These are phyloP conservation scores for Phaeosphaeriaceae sp. DNA, from an alignment of 2,329 filamentous ascomycete species.

Conservation along the genomic window DNA sequence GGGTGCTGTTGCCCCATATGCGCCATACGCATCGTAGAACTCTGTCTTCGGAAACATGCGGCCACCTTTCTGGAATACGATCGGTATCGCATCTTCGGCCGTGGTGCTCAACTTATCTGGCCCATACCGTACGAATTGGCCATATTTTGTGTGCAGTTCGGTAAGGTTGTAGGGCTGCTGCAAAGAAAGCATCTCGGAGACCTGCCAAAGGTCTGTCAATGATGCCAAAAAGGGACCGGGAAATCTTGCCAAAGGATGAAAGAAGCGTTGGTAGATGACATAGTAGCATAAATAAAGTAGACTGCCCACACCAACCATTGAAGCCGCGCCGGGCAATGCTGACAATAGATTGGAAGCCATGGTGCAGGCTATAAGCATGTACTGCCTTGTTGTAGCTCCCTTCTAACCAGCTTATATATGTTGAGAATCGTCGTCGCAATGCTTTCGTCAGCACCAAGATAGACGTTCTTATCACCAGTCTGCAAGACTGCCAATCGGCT, in stretches of 20 bases:
- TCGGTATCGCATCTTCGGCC: not conserved
- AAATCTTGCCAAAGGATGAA: not conserved
- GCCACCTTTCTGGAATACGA: not conserved
- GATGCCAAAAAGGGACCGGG: not conserved
- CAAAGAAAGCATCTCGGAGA: not conserved
- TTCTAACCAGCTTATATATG: not conserved
- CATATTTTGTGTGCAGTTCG: not conserved
- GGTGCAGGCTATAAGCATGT: not conserved
- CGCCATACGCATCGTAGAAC: not conserved
- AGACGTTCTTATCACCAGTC: not conserved
- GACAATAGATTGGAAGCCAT: not conserved
- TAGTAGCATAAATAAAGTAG: not conserved
- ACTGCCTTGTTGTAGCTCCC: too few species aligned
- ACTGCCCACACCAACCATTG: not conserved
- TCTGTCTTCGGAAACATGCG: not conserved
- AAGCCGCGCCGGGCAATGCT: not conserved
- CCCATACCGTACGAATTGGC: not conserved
- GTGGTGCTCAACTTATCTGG: slow-evolving; percentile 1
- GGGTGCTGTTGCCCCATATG: not conserved
- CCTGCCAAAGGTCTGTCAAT: slow-evolving; percentile 1
- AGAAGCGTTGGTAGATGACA: not conserved
- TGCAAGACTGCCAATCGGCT: not conserved
- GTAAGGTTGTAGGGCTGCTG: not conserved
- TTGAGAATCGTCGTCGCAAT: not conserved
- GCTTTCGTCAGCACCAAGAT: not conserved